Evolutionary conservation across 2,329 filamentous ascomycete species (phyloP), one percentile per base, ranked within the genome.

Genomic region (Paraphaeosphaeria minitans): DNA sequence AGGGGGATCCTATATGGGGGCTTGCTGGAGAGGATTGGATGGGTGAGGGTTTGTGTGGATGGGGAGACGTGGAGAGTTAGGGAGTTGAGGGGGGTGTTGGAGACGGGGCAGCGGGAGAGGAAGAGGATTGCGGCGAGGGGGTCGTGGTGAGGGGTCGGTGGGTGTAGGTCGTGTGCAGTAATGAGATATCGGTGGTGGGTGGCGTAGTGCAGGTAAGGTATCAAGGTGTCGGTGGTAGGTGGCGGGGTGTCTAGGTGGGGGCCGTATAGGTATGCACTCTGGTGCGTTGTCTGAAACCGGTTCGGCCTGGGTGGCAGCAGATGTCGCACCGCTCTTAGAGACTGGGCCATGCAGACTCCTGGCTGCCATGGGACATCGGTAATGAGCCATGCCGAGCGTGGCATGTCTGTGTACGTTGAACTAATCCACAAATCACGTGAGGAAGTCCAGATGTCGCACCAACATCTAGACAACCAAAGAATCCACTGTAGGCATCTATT

Each of bases 1-100:
- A 70, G 69, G 49, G 68, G 68, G 16, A 53, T 56, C 7, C 57
- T 68, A 16, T 74, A 75, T 41, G 63, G 64, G 19, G 51, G 60
- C 0, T 48, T 76, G 42, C 59, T 76, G 3, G 67, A 73, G 55
- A 65, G 63, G 51, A 73, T 76, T 50, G 63, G 63, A 49, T 63
- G 58, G 53, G 73, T 76, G 10, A 58, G 66, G 35, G 59, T 76
- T n/a, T 75, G 70, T 57, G 59, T 76, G 4, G 64, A 72, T n/a
- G 71, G 67, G 8, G 60, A 67, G 47, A 65, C 62, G 2, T 71
- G 66, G 55, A 56, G 70, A 35, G 63, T 66, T 13, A 63, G 74
- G 50, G 69, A 71, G 31, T 58, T 76, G 41, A 59, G 66, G 6
- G 61, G 64, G n/a, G 72, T 75, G 60, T 53, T 76, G 56, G 68